Evolutionary conservation across 2,329 filamentous ascomycete genomes (phyloP), one percentile per base, ranked within the genome.

Genomic region (Clarireedia monteithiana): DNA sequence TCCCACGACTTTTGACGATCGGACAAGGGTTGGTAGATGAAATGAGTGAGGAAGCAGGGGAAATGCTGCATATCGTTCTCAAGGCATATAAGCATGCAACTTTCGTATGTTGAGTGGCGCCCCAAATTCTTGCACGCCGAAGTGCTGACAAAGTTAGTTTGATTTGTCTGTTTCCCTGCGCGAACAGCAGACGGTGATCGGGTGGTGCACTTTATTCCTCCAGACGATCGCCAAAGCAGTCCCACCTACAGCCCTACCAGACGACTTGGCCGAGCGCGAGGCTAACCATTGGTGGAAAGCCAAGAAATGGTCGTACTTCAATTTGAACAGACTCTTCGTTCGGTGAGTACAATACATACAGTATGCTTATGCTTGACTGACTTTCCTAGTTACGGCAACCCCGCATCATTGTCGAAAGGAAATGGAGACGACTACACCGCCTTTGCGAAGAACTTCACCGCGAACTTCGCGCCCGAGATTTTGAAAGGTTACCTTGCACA

Each of bases 261-360:
- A 95, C 58, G 89, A 85, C 58, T 75, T 86, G 52, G 84, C 89
- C 57, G 92, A 97, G 68, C 84, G 94, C 57, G 94, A 97, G 73
- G 82, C 86, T 66, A 91, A 96, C 70, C 91, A 96, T 72, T 99
- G 94, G 92, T 99, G 92, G 92, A 99, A 97, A 77, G 89, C 91
- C 61, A 97, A 97, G 84, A 99, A 99, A 74, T 97, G 94, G 94
- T 88, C 92, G 14, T 99, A 96, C 73, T 95, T 94, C 68, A 97
- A 97, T 72, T 75, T 99, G 65, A 99, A 99, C 75, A 83, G 94
- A 60, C 82, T 99, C 17, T 99, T 94, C 69, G 91, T 97, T 64
- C 83, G 90, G 88, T 92, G 75, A 59, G 55, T 79, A 71, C 39
- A 15, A 10, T 10, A 10, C 26, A 42, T 6, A 12, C n/a, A 38